Evolutionary conservation across 2,329 filamentous ascomycete species (phyloP).

Genomic region (Neoascochyta sp.): DNA sequence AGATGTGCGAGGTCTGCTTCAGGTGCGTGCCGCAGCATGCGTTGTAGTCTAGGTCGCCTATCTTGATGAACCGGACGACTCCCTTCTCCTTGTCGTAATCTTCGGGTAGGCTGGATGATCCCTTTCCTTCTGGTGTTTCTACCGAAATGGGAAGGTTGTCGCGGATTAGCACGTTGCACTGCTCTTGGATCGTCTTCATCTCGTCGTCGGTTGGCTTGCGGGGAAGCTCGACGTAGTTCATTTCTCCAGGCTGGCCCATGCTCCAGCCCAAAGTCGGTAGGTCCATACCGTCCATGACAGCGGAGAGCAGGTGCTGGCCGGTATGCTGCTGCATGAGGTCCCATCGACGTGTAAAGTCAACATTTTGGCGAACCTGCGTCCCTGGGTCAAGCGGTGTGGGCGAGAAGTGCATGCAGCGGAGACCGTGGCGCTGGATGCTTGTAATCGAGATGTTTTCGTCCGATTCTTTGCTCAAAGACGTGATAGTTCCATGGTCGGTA

Average conservation of each 20-base stretch:
- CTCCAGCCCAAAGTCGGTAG: conserved; percentile 30
- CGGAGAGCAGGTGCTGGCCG: conserved; percentile 34
- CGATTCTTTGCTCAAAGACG: conserved; percentile 13
- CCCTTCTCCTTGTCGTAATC: conserved; percentile 34
- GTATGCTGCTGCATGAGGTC: conserved; percentile 38
- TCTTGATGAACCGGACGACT: conserved; percentile 31
- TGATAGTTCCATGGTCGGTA: conserved; percentile 30
- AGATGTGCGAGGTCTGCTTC: conserved; percentile 31
- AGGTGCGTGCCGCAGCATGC: conserved; percentile 36
- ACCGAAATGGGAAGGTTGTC: conserved; percentile 28
- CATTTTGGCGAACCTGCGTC: conserved; percentile 33
- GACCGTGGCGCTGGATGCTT: conserved; percentile 39
- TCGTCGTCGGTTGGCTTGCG: conserved; percentile 28
- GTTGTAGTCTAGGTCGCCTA: conserved; percentile 33
- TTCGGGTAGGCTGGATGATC: conserved; percentile 24
- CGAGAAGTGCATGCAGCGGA: conserved; percentile 73
- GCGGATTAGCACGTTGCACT: conserved; percentile 28
- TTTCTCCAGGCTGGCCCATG: conserved; percentile 32
- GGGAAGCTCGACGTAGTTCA: conserved; percentile 33
- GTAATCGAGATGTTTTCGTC: conserved; percentile 23
- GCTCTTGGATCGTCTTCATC: conserved; percentile 21
- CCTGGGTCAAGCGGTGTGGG: conserved; percentile 82
- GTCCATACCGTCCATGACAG: conserved; percentile 30
- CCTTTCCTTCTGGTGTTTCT: conserved; percentile 27
- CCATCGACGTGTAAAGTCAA: conserved; percentile 30